Percentiles rank a stretch among this genome's conserved stretches.
phyloP scores from a whole-genome alignment of 495 filamentous ascomycete genomes.

The Friedmanniomyces endolithicus region DNA sequence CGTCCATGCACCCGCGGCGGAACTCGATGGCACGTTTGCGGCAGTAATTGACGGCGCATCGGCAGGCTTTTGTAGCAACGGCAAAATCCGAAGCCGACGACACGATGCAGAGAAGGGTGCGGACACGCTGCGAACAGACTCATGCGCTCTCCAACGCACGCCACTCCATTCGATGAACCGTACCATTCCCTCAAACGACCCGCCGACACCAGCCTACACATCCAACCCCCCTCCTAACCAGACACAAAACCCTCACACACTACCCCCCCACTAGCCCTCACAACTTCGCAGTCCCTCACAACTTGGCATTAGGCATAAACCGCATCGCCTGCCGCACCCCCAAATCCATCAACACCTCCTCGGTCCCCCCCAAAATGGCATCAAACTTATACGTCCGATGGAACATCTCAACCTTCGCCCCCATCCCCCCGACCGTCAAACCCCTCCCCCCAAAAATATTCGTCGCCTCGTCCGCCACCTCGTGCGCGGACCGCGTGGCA shows the following conservation, averaged over 20 bases:
- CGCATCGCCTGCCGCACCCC: conserved; percentile 74
- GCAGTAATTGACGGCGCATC: too few relatives aligned
- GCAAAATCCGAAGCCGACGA: too few relatives aligned
- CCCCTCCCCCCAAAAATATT: conserved; percentile 82
- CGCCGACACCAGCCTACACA: too few relatives aligned
- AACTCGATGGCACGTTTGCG: too few relatives aligned
- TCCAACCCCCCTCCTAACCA: too few relatives aligned
- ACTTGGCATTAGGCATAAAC: conserved; percentile 69
- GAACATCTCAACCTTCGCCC: conserved; percentile 67
- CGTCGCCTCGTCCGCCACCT: conserved; percentile 68
- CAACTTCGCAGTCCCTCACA: conserved; percentile 46
- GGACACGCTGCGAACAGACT: too few relatives aligned
- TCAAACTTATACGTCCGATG: conserved; percentile 81
- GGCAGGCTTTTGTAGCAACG: too few relatives aligned
- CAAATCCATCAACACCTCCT: conserved; percentile 72
- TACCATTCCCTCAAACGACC: too few relatives aligned
- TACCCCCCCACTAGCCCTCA: neutral
- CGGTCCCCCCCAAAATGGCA: conserved; percentile 71
- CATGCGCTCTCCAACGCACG: too few relatives aligned
- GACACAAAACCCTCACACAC: neutral
- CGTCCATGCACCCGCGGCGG: too few relatives aligned
- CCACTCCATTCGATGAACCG: too few relatives aligned
- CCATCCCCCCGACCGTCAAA: conserved; percentile 74
- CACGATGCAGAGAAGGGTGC: too few relatives aligned
- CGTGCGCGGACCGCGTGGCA: conserved; percentile 60